Base-by-base conservation (phyloP, 139 green algal genomes). In the Dunaliella primolecta region DNA sequence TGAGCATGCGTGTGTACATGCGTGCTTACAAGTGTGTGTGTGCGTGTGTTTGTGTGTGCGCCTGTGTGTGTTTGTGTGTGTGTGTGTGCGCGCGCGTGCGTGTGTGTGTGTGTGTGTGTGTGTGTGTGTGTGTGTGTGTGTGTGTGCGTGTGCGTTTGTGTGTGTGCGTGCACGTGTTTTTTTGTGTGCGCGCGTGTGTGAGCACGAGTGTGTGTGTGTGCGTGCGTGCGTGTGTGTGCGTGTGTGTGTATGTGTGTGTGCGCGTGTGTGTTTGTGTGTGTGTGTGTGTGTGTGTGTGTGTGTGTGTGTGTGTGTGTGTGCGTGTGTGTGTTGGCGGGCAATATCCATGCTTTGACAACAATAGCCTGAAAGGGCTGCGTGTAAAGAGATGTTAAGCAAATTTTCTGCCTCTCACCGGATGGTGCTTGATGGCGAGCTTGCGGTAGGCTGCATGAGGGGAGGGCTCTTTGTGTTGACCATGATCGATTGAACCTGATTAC, bases 391-490 rank as follows among this genome's bases (percentile, higher is more conserved):
- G 46, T 64, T 15, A 64, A 25, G 46, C 72, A 3, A 21, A 15
- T 64, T n/a, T n/a, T n/a, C n/a, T n/a, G n/a, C 7, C 46, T 82
- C 97, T 97, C 90, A 97, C 94, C 25, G 94, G 94, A 80, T 97
- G 94, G 91, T 92, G 96, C 86, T 91, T 37, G 78, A 87, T 92
- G 36, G 94, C 94, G 76, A 97, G 85, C 84, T 93, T 90, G 64
- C 92, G 87, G 88, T 93, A 97, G 0, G 94, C n/a, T 89, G 88
- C 86, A 94, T 96, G 83, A 91, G 82, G 30, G n/a, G n/a, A n/a
- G n/a, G n/a, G n/a, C n/a, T n/a, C n/a, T n/a, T n/a, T n/a, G n/a
- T n/a, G n/a, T n/a, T n/a, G n/a, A n/a, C n/a, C n/a, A n/a, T n/a
- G n/a, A n/a, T n/a, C n/a, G n/a, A n/a, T n/a, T n/a, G n/a, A n/a